Conservation (phyloP, 805 yeast species). For the Hanseniaspora nectarophila region DNA sequence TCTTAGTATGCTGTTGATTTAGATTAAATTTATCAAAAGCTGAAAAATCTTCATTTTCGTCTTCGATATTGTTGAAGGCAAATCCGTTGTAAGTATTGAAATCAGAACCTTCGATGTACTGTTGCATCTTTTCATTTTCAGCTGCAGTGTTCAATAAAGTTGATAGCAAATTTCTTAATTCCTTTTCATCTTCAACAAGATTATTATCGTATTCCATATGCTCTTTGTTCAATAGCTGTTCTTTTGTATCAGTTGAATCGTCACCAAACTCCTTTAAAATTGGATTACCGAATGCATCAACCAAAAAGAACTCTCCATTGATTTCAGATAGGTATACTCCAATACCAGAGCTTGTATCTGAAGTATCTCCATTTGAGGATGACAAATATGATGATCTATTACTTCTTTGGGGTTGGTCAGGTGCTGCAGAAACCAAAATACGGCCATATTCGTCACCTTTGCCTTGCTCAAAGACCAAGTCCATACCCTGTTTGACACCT, state of each 20-base stretch:
- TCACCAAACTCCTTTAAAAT: constrained; percentile 18
- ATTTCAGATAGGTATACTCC: constrained; percentile 11
- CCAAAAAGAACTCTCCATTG: constrained; percentile 15
- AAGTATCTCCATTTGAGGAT: not conserved
- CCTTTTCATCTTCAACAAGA: constrained; percentile 9
- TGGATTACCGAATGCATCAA: constrained; percentile 16
- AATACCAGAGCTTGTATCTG: constrained; percentile 8
- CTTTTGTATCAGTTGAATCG: constrained; percentile 3
- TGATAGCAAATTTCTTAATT: not conserved
- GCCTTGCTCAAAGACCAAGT: constrained; percentile 7
- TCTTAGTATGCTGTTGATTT: constrained; percentile 11
- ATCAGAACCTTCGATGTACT: not conserved
- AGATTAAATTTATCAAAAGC: constrained; percentile 7
- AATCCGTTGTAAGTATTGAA: not conserved
- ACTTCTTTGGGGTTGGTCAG: not conserved
- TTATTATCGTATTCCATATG: constrained; percentile 11
- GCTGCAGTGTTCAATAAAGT: constrained; percentile 1
- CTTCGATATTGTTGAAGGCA: not conserved
- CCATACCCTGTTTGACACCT: constrained; percentile 7
- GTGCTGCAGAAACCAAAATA: constrained; percentile 8
- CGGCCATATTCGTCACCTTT: constrained; percentile 8
- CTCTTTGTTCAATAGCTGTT: not conserved
- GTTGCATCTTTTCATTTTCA: constrained; percentile 9
- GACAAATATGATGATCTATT: not conserved
- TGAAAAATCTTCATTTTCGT: not conserved